These are phyloP conservation scores for Suhomyces sp. DNA, from an alignment of 805 yeast genomes.

Conservation along the genomic window DNA sequence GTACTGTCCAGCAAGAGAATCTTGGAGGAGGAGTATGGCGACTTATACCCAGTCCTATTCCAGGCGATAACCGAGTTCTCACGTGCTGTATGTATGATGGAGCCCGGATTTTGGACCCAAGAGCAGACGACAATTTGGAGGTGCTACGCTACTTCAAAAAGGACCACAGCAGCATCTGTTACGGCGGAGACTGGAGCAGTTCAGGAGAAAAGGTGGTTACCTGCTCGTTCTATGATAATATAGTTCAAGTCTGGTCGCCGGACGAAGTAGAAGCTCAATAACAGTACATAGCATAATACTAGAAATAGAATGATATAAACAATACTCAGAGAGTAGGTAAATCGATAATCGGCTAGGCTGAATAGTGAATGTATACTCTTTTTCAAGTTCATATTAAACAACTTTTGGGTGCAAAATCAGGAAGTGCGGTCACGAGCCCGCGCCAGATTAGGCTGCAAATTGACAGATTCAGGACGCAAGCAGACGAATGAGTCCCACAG, in stretches of 20 bases:
- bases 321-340: too few relatives aligned
- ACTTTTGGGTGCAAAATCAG: background rate
- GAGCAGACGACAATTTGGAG: constrained; percentile 19
- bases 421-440: background rate
- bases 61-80: constrained; percentile 42
- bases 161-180: constrained; percentile 89
- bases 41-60: constrained; percentile 56
- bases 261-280: background rate
- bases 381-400: too few relatives aligned
- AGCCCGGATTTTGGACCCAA: constrained; percentile 57
- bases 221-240: constrained; percentile 88
- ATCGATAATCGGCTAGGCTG: too few relatives aligned
- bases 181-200: constrained; percentile 86
- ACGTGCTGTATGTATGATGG: constrained; percentile 97
- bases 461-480: background rate
- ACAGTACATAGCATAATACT: background rate
- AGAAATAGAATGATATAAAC: too few relatives aligned
- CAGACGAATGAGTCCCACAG: too few relatives aligned
- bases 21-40: constrained; percentile 97
- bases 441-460: background rate
- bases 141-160: constrained; percentile 48
- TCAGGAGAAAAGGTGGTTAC: constrained; percentile 57
- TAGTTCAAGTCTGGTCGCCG: constrained; percentile 71
- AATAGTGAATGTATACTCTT: too few relatives aligned
- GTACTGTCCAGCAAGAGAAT: constrained; percentile 39